phyloP scores from a whole-genome alignment of 768 basidiomycete species.

The Mycena indigotica region DNA sequence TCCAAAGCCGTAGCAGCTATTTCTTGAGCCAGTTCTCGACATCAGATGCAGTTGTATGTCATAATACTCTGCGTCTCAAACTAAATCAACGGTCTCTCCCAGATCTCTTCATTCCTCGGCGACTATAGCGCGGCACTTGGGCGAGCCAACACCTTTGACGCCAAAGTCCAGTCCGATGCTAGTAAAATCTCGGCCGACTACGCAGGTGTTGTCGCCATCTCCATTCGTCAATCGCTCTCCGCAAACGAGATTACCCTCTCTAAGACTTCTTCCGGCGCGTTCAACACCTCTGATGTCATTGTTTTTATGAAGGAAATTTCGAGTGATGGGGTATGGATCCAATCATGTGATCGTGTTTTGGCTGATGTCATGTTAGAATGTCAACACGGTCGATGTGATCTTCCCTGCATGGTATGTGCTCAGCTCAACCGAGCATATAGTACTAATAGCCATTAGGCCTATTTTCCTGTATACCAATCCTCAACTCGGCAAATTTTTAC shows the following conservation, averaged over 20 bases:
- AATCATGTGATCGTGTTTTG: background rate
- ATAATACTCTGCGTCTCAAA: conserved; percentile 30
- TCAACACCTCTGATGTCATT: conserved; percentile 53
- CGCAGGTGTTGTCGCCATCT: conserved; percentile 51
- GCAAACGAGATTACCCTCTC: conserved; percentile 59
- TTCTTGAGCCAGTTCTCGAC: background rate
- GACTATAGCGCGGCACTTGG: conserved; percentile 48
- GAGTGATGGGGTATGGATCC: conserved; percentile 52
- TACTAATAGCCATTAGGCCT: too few species aligned
- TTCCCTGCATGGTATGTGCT: conserved; percentile 51
- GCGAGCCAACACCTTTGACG: conserved; percentile 50
- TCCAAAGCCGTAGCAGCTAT: background rate
- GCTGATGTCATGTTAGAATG: conserved; percentile 32
- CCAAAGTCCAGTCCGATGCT: conserved; percentile 51
- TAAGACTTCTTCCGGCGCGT: conserved; percentile 45
- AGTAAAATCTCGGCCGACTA: conserved; percentile 51
- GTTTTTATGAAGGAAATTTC: conserved; percentile 68
- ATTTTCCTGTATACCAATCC: too few species aligned
- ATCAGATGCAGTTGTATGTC: background rate
- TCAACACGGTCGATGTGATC: conserved; percentile 57
- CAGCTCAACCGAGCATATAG: conserved; percentile 47
- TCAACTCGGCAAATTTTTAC: conserved; percentile 53
- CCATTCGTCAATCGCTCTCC: conserved; percentile 55
- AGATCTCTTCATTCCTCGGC: conserved; percentile 42
- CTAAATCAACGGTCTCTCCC: conserved; percentile 26